Evolutionary conservation across 345 rosid species (phyloP).

Genomic region (Passiflora organensis): DNA sequence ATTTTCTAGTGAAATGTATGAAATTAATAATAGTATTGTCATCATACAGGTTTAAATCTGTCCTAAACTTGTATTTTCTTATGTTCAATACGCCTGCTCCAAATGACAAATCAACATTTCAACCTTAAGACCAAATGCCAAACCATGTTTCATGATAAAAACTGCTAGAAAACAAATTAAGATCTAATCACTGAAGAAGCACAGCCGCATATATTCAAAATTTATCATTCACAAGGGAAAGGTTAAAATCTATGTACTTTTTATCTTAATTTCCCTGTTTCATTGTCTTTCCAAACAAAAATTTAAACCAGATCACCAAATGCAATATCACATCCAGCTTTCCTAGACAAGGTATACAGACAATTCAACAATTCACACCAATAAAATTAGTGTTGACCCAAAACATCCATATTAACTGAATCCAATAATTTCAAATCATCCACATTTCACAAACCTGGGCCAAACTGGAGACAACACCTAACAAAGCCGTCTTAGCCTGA

Average conservation of each 20-base stretch:
- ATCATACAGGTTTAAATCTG: too few species aligned
- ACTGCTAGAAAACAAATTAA: conserved; percentile 1
- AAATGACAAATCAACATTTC: too few species aligned
- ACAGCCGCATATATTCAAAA: conserved; percentile 1
- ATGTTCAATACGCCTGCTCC: too few species aligned
- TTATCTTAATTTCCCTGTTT: not conserved
- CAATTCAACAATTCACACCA: not conserved
- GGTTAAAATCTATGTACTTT: not conserved
- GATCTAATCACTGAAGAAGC: too few species aligned
- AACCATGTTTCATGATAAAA: not conserved
- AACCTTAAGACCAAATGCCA: too few species aligned
- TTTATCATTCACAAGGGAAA: conserved; percentile 1
- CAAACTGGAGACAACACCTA: conserved; percentile 72
- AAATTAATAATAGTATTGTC: too few species aligned
- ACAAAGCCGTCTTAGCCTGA: conserved; percentile 70
- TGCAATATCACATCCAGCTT: conserved; percentile 1
- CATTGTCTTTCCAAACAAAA: not conserved
- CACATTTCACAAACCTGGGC: conserved; percentile 59
- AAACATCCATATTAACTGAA: not conserved
- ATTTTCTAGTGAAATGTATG: too few species aligned
- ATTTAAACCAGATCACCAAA: not conserved
- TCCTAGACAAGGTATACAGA: not conserved
- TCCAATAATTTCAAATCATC: conserved; percentile 1
- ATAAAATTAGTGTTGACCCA: not conserved
- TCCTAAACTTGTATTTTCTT: too few species aligned